Conservation (phyloP, 768 basidiomycete genomes). For the Stropharia rugosoannulata region DNA sequence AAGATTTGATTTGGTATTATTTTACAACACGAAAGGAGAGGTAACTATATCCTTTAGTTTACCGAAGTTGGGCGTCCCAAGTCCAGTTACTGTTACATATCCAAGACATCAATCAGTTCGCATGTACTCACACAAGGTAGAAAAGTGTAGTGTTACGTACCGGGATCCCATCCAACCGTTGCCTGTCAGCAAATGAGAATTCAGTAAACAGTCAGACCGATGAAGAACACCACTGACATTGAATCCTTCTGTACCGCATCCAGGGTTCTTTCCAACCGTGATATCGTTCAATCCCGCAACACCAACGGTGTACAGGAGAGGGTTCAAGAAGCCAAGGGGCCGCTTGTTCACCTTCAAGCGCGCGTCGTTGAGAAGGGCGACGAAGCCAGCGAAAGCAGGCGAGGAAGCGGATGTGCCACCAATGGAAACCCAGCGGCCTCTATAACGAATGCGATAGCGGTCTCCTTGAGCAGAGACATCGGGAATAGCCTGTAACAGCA, state of each 20-base stretch:
- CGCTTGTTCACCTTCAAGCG: conserved; percentile 38
- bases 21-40: background rate
- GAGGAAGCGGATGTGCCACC: conserved; percentile 67
- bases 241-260: conserved; percentile 66
- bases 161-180: conserved; percentile 60
- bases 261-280: conserved; percentile 51
- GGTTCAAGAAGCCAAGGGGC: conserved; percentile 67
- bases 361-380: conserved; percentile 66
- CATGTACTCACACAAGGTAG: background rate
- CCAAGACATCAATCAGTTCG: background rate
- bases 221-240: conserved; percentile 41
- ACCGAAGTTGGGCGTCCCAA: conserved; percentile 54
- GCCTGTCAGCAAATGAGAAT: conserved; percentile 27
- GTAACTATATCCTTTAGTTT: conserved; percentile 40
- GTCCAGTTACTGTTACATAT: conserved; percentile 48
- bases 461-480: conserved; percentile 64
- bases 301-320: conserved; percentile 51
- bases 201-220: background rate
- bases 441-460: conserved; percentile 46
- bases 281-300: conserved; percentile 54
- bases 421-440: conserved; percentile 35
- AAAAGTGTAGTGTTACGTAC: conserved; percentile 26
- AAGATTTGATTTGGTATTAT: no score
- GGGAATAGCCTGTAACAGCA: conserved; percentile 45
- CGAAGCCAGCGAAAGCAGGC: conserved; percentile 62